Evolutionary conservation across 768 basidiomycete genomes (phyloP).

Genomic region (Lentinula sp.): DNA sequence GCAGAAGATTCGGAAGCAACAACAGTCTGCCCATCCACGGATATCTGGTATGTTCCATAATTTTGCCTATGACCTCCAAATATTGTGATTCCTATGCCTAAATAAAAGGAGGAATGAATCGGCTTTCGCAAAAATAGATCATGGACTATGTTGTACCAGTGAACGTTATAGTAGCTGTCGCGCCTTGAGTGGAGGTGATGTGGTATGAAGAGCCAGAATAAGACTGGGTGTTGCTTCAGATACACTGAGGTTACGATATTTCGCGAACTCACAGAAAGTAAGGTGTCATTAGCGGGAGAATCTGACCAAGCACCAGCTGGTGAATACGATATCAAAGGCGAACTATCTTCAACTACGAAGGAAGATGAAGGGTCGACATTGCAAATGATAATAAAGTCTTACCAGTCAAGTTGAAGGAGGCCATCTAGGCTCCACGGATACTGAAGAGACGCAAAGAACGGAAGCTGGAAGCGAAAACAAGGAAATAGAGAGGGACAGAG

Average conservation of each 20-base stretch:
- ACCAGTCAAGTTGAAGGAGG: constrained; percentile 39
- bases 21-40: constrained; percentile 37
- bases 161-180: constrained; percentile 45
- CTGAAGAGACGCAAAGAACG: constrained; percentile 14
- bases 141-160: constrained; percentile 29
- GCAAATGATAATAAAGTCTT: not conserved
- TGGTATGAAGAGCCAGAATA: constrained; percentile 43
- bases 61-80: constrained; percentile 39
- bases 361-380: not conserved
- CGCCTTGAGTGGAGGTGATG: constrained; percentile 34
- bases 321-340: constrained; percentile 46
- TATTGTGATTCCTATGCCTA: constrained; percentile 47
- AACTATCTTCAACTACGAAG: constrained; percentile 48
- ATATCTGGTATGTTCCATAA: constrained; percentile 40
- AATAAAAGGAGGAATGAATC: not conserved
- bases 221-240: constrained; percentile 18
- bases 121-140: not conserved
- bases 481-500: constrained; percentile 13
- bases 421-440: constrained; percentile 38
- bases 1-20: constrained; percentile 30
- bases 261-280: constrained; percentile 26
- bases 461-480: constrained; percentile 1
- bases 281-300: constrained; percentile 31
- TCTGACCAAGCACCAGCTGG: constrained; percentile 47
- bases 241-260: too few species aligned